Conservation (phyloP, 345 rosid genomes). For the Pugionium cornutum region DNA sequence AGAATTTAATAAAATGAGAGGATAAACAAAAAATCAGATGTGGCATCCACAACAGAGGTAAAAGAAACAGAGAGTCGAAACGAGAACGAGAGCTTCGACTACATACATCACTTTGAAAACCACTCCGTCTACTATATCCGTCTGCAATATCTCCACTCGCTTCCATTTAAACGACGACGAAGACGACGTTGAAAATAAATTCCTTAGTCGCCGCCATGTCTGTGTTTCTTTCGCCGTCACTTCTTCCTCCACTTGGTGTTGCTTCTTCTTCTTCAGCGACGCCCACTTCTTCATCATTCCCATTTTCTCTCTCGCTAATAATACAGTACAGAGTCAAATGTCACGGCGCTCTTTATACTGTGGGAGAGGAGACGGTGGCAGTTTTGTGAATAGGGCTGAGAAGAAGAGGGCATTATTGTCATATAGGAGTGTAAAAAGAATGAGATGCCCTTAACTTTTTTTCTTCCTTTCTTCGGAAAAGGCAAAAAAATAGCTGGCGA, state of each 20-base stretch:
- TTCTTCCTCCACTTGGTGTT: slow-evolving; percentile 29
- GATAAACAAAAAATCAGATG: slow-evolving; percentile 37
- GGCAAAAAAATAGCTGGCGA: slow-evolving; percentile 29
- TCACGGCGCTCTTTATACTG: slow-evolving; percentile 27
- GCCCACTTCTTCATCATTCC: slow-evolving; percentile 28
- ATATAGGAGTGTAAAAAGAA: slow-evolving; percentile 11
- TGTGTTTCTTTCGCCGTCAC: slow-evolving; percentile 40
- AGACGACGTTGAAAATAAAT: slow-evolving; percentile 25
- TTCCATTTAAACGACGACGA: slow-evolving; percentile 41
- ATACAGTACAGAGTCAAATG: neutral
- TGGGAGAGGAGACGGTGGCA: slow-evolving; percentile 20
- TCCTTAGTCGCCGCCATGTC: slow-evolving; percentile 36
- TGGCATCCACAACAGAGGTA: slow-evolving; percentile 74
- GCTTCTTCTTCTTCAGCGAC: slow-evolving; percentile 32
- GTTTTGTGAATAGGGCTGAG: slow-evolving; percentile 12
- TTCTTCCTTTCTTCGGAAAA: slow-evolving; percentile 21
- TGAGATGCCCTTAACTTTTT: slow-evolving; percentile 29
- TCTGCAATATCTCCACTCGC: slow-evolving; percentile 34
- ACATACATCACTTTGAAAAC: slow-evolving; percentile 56
- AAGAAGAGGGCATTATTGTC: slow-evolving; percentile 20
- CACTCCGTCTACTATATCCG: slow-evolving; percentile 47
- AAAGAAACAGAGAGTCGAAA: slow-evolving; percentile 76
- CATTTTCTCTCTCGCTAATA: slow-evolving; percentile 16
- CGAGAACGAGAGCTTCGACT: slow-evolving; percentile 61
- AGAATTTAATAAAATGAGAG: slow-evolving; percentile 12